These are phyloP conservation scores for Trichoderma harzianum DNA, from an alignment of 2,329 filamentous ascomycete species.

Conservation along the genomic window DNA sequence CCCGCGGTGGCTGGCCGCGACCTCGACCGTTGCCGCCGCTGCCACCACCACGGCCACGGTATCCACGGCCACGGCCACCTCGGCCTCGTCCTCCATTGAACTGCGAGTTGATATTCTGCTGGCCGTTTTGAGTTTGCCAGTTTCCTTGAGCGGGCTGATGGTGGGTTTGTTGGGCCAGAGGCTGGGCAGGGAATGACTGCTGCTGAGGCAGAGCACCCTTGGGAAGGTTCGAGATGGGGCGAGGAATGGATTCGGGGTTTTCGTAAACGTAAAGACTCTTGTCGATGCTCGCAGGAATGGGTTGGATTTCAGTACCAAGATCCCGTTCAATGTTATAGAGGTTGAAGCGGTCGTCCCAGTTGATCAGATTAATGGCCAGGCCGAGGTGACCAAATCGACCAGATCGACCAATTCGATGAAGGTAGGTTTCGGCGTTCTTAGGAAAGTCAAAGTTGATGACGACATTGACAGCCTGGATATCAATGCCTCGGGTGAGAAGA, in stretches of 20 bases:
- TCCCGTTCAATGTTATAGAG: conserved; percentile 98
- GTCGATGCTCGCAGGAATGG: conserved; percentile 92
- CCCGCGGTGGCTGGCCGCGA: conserved; percentile 34
- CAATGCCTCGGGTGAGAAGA: conserved; percentile 94
- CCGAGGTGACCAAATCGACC: conserved; percentile 96
- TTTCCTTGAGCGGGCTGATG: conserved; percentile 35
- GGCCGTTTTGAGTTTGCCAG: conserved; percentile 41
- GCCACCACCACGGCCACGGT: conserved; percentile 37
- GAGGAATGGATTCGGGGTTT: conserved; percentile 88
- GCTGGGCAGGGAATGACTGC: conserved; percentile 20
- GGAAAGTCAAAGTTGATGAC: conserved; percentile 99
- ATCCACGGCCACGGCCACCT: conserved; percentile 38
- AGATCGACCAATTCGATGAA: conserved; percentile 96
- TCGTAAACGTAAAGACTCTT: conserved; percentile 99
- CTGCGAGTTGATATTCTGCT: conserved; percentile 36
- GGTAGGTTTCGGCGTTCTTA: conserved; percentile 98
- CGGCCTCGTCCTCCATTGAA: conserved; percentile 37
- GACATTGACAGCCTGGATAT: conserved; percentile 98
- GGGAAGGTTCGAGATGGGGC: conserved; percentile 61
- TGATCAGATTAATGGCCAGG: conserved; percentile 98
- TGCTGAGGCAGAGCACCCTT: conserved; percentile 30
- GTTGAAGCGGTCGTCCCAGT: conserved; percentile 99
- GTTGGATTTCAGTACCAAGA: conserved; percentile 92
- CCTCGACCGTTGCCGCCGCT: conserved; percentile 33
- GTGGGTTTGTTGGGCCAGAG: background rate